phyloP scores from a whole-genome alignment of 2,329 filamentous ascomycete genomes.

The Tolypocladium ovalisporum region DNA sequence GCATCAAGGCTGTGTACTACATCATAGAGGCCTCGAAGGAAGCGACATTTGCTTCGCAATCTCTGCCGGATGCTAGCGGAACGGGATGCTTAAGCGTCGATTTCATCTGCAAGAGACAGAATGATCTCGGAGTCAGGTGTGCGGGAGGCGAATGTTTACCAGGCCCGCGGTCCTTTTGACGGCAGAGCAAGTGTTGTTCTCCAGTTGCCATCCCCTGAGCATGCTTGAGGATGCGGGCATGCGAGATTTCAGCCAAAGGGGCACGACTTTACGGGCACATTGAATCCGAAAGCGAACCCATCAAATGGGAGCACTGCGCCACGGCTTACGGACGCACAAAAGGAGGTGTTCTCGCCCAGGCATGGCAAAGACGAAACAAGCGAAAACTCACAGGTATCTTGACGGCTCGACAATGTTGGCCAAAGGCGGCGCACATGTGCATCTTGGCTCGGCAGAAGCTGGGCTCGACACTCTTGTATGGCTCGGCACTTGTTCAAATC shows the following conservation, averaged over 20 bases:
- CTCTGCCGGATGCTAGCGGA: background rate
- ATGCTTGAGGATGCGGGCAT: background rate
- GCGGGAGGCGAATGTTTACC: background rate
- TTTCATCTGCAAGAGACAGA: background rate
- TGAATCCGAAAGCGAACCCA: background rate
- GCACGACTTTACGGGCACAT: background rate
- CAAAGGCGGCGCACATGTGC: background rate
- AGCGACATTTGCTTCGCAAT: no score
- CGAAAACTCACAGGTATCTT: background rate
- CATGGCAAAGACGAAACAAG: background rate
- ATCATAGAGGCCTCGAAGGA: background rate
- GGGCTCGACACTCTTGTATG: background rate
- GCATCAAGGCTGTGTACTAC: background rate
- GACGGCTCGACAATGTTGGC: background rate
- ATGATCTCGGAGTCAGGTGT: background rate
- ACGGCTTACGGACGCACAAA: background rate
- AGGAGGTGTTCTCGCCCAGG: background rate
- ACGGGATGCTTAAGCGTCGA: background rate
- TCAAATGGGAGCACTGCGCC: background rate
- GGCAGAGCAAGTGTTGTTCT: background rate
- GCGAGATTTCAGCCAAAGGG: background rate
- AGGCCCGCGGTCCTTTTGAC: background rate
- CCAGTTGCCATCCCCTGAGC: no score
- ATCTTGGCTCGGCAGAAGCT: background rate
- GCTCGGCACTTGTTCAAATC: background rate